Evolutionary conservation across 768 basidiomycete species (phyloP).

Genomic region (Erythrobasidium yunnanense): DNA sequence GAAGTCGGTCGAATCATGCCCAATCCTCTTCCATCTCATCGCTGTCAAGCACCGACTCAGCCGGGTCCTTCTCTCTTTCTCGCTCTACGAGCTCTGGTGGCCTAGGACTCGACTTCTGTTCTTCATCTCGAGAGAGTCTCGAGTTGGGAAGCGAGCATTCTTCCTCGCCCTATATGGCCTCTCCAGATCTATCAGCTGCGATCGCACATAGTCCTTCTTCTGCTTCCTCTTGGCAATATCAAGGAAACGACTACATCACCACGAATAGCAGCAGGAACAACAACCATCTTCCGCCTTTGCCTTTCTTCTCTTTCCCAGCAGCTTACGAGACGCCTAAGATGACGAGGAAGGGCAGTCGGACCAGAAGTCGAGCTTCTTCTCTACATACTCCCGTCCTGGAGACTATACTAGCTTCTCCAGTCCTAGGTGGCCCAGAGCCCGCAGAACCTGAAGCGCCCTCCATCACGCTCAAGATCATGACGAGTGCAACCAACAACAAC

Average conservation of each 20-base stretch:
- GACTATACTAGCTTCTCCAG: slow-evolving; percentile 17
- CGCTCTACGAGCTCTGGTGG: slow-evolving; percentile 15
- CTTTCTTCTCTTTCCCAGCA: slow-evolving; percentile 20
- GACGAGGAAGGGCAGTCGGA: background rate
- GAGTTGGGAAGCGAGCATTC: slow-evolving; percentile 1
- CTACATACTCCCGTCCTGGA: slow-evolving; percentile 11
- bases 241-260: background rate
- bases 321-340: background rate
- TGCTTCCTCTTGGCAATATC: background rate
- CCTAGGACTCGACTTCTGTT: slow-evolving; percentile 12
- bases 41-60: background rate
- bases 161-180: background rate
- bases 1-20: background rate
- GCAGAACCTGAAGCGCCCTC: background rate
- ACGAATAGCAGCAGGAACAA: background rate
- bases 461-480: background rate
- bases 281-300: slow-evolving; percentile 4
- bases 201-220: background rate
- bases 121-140: background rate
- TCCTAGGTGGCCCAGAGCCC: background rate
- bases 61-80: background rate
- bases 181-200: slow-evolving; percentile 2
- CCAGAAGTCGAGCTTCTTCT: slow-evolving; percentile 14
- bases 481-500: background rate
- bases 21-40: slow-evolving; percentile 12